Percentiles rank a stretch among this genome's conserved stretches.
phyloP scores from a whole-genome alignment of 257 asterid species.

The Anisodus tanguticus region DNA sequence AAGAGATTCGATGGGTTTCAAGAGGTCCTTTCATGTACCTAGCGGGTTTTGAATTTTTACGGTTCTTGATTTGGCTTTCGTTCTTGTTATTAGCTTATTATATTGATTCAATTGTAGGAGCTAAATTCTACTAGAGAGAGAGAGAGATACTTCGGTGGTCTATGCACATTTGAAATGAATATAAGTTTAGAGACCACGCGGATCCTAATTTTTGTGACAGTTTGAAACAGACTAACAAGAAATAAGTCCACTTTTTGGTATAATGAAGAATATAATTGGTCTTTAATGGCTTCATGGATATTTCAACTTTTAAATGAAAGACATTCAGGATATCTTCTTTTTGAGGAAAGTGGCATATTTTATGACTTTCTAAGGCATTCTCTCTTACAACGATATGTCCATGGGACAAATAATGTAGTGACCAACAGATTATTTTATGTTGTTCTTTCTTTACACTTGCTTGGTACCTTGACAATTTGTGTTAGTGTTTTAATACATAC shows the following conservation, averaged over 20 bases:
- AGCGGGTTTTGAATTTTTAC: neutral
- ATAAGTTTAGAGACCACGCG: neutral
- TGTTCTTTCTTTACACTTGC: slow-evolving; percentile 1
- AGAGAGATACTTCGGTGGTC: neutral
- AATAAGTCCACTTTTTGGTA: neutral
- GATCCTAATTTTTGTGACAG: neutral
- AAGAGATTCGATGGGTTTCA: too few relatives aligned
- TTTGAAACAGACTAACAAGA: neutral
- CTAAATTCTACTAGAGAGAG: neutral
- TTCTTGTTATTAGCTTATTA: neutral
- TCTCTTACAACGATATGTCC: neutral
- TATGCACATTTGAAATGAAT: slow-evolving; percentile 12
- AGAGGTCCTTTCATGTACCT: neutral
- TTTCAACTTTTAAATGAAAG: slow-evolving; percentile 1
- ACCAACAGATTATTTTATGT: neutral
- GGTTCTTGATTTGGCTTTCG: neutral
- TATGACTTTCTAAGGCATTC: neutral
- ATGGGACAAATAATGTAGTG: neutral
- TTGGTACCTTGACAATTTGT: neutral
- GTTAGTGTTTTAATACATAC: neutral
- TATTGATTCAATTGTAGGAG: neutral
- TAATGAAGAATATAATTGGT: neutral
- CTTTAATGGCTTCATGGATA: neutral
- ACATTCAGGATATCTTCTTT: neutral
- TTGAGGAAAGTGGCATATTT: neutral